Conservation (phyloP, 2,329 filamentous ascomycete genomes). For the Endoconidiophora laricicola region DNA sequence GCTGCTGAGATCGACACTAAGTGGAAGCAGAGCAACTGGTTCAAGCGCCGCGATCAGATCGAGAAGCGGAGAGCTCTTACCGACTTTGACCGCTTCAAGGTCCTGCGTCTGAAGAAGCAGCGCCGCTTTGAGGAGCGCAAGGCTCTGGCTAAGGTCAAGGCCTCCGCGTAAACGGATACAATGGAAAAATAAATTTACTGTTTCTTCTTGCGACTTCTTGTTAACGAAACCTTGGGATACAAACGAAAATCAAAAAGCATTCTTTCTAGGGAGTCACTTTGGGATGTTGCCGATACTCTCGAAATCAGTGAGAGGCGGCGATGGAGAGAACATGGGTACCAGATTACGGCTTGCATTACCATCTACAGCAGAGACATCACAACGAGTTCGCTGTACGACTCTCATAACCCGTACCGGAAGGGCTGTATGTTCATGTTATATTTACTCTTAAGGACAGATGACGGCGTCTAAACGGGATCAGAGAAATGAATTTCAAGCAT, state of each 20-base stretch:
- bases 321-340: conserved; percentile 13
- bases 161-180: conserved; percentile 46
- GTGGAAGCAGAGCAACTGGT: conserved; percentile 83
- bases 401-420: conserved; percentile 40
- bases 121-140: conserved; percentile 96
- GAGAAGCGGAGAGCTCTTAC: conserved; percentile 79
- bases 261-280: conserved; percentile 10
- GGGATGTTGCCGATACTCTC: conserved; percentile 20
- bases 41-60: conserved; percentile 78
- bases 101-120: conserved; percentile 98
- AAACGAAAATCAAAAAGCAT: conserved; percentile 13
- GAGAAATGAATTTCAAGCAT: conserved; percentile 20
- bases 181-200: conserved; percentile 21
- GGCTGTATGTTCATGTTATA: conserved; percentile 44
- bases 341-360: conserved; percentile 25
- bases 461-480: conserved; percentile 51
- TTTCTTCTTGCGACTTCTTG: conserved; percentile 14
- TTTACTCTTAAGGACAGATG: conserved; percentile 29
- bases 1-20: conserved; percentile 80
- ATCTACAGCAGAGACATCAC: conserved; percentile 23
- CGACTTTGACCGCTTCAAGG: conserved; percentile 99
- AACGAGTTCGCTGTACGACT: conserved; percentile 41
- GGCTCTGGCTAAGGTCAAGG: conserved; percentile 84
- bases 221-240: conserved; percentile 12
- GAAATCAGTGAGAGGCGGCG: conserved; percentile 16